Evolutionary conservation across 2,329 filamentous ascomycete species (phyloP).

Genomic region (Leptographium radiaticola): DNA sequence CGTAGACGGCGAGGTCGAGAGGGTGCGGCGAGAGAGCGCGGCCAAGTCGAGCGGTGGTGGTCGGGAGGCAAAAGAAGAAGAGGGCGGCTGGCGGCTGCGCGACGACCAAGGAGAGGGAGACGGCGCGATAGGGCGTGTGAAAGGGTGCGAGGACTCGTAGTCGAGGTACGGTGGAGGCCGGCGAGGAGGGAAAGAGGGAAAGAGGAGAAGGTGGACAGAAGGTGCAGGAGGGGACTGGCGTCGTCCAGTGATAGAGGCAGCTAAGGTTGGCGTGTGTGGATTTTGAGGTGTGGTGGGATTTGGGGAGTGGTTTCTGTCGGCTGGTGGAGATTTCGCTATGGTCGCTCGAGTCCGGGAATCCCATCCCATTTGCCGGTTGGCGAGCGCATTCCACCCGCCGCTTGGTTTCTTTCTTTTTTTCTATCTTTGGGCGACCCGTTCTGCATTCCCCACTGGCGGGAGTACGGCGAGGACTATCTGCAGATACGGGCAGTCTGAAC

Average conservation of each 20-base stretch:
- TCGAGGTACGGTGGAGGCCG: neutral
- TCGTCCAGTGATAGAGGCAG: conserved; percentile 1
- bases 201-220: conserved; percentile 1
- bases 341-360: no score
- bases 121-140: neutral
- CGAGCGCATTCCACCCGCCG: no score
- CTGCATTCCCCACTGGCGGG: no score
- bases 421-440: no score
- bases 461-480: no score
- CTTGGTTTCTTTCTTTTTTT: neutral
- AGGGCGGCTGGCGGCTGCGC: neutral
- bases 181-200: neutral
- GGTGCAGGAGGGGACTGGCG: conserved; percentile 1
- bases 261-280: neutral
- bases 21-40: no score
- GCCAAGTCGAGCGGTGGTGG: no score
- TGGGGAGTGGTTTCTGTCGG: no score
- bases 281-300: neutral
- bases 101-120: neutral
- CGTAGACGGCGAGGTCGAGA: no score
- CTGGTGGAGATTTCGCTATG: neutral
- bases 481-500: no score
- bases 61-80: neutral
- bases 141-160: neutral
- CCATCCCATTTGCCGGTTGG: no score